Base-by-base conservation (phyloP, 768 basidiomycete genomes). In the Neoboletus magnificus region DNA sequence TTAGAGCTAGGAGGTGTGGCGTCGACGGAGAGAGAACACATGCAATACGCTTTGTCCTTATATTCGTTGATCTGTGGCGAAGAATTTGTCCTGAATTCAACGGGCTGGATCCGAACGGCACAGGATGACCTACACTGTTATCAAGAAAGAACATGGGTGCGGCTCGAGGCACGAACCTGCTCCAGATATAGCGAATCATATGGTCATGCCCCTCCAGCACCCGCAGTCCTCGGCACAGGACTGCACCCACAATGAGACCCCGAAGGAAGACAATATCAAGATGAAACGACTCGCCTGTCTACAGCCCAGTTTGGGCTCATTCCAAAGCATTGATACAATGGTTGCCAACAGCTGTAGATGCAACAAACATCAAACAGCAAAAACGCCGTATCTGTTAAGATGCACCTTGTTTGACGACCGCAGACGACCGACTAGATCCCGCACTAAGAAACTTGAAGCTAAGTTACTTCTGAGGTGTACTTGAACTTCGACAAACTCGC, bases 41-140 rank as follows among this genome's bases (percentile, higher is more conserved):
- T 18, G 32, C 10, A 40, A 5, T 8, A 18, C 25, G 18, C 11
- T 8, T 12, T 30, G 20, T 18, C 32, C 27, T 23, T 53, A 29
- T 40, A 18, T 30, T 37, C 23, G 20, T 37, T 40, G 20, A 36
- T 36, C 30, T 56, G 44, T 22, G 45, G 35, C 8, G 41, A 53
- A 18, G n/a, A 23, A 41, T 48, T 55, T 48, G 46, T 30, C n/a
- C 20, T 16, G 18, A 25, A 39, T 40, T 32, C 36, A n/a, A 39
- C 5, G 18, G n/a, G 20, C 50, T 58, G 46, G 45, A 43, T 52
- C 55, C 29, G 42, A 62, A 54, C 1, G 12, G 13, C 61, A 62
- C 56, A 54, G 61, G 52, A 54, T 42, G 56, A 45, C 56, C 60
- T 41, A 54, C 49, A 42, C 0, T 2, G 32, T 39, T 46, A 37